Evolutionary conservation across 2,329 filamentous ascomycete species (phyloP).

Genomic region (Monosporascus sp.): DNA sequence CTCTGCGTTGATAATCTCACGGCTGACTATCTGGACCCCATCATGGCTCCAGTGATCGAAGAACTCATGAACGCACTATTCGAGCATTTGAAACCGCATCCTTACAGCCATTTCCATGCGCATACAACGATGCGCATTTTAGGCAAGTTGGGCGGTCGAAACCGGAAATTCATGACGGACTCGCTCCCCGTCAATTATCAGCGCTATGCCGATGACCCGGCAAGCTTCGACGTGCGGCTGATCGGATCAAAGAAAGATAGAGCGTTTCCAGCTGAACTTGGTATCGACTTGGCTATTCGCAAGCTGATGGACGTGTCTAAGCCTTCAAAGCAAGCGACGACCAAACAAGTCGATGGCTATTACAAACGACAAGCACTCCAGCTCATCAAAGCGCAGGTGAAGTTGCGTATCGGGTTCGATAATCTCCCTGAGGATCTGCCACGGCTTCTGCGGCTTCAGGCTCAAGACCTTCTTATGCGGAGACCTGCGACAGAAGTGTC

Average conservation of each 20-base stretch:
- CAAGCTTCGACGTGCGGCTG: constrained; percentile 83
- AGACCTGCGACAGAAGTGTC: constrained; percentile 68
- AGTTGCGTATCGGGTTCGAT: constrained; percentile 84
- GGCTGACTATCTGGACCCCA: constrained; percentile 94
- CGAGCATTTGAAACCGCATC: constrained; percentile 88
- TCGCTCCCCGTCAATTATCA: constrained; percentile 80
- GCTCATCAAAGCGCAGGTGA: constrained; percentile 81
- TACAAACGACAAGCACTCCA: constrained; percentile 94
- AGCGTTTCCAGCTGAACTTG: constrained; percentile 80
- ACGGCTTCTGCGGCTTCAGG: constrained; percentile 78
- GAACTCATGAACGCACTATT: constrained; percentile 97
- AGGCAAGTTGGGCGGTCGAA: constrained; percentile 91
- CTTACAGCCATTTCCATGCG: constrained; percentile 95
- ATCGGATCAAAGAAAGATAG: constrained; percentile 86
- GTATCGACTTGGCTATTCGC: constrained; percentile 81
- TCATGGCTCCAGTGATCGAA: constrained; percentile 98
- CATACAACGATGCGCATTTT: constrained; percentile 97
- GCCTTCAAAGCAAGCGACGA: constrained; percentile 40
- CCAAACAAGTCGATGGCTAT: constrained; percentile 66
- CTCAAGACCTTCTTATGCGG: constrained; percentile 72
- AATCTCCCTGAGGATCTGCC: constrained; percentile 85
- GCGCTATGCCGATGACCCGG: constrained; percentile 77
- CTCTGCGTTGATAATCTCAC: constrained; percentile 98
- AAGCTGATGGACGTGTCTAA: constrained; percentile 81
- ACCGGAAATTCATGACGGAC: constrained; percentile 90